phyloP scores from a whole-genome alignment of 2,329 filamentous ascomycete species.

The Neonectria punicea region DNA sequence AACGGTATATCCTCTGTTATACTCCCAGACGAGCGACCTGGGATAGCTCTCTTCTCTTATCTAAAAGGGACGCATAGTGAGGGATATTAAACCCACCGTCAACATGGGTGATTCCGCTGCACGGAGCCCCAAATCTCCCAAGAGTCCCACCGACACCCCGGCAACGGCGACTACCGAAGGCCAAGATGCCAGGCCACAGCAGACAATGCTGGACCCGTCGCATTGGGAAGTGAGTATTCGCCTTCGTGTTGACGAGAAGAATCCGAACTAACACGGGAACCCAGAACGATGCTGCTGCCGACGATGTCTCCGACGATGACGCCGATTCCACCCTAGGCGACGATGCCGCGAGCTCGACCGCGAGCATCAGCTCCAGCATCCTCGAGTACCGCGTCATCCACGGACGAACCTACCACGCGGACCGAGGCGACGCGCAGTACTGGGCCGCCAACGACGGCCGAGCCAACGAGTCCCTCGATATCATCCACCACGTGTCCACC shows the following conservation, averaged over 20 bases:
- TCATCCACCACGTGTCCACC: slow-evolving; percentile 31
- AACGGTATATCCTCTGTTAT: background rate
- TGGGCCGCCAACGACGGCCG: slow-evolving; percentile 35
- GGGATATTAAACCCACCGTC: background rate
- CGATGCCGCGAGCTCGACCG: slow-evolving; percentile 25
- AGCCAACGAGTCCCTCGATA: slow-evolving; percentile 31
- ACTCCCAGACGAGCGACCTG: background rate
- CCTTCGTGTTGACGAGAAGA: background rate
- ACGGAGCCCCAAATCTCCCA: background rate
- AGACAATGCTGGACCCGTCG: slow-evolving; percentile 29
- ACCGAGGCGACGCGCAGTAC: slow-evolving; percentile 33
- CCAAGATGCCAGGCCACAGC: background rate
- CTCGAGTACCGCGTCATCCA: slow-evolving; percentile 35
- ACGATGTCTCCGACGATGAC: background rate
- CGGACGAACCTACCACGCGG: slow-evolving; percentile 34
- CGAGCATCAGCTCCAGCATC: slow-evolving; percentile 35
- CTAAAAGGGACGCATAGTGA: background rate
- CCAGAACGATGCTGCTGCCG: slow-evolving; percentile 11
- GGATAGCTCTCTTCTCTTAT: background rate
- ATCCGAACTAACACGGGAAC: background rate
- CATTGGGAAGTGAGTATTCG: slow-evolving; percentile 33
- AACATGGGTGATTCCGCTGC: slow-evolving; percentile 18
- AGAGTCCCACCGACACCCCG: background rate
- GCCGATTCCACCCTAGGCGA: slow-evolving; percentile 29
- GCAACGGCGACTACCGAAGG: background rate